Percentiles rank a stretch among this genome's conserved stretches.
Conservation (phyloP, 1,139 yeast species). For the Blastobotrys apis region DNA sequence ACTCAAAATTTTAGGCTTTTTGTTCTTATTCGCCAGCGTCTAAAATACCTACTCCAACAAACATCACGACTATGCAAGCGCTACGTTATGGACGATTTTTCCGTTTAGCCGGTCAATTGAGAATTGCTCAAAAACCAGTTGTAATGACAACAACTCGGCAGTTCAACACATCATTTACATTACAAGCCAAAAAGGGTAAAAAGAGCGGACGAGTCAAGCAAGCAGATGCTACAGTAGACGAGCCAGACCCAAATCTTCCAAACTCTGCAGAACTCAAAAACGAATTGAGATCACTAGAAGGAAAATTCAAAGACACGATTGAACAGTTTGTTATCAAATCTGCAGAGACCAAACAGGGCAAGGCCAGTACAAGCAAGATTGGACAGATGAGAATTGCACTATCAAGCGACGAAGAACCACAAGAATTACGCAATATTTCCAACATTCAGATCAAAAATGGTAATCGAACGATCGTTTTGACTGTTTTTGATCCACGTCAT, state of each 20-base stretch:
- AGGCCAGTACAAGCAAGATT: constrained; percentile 14
- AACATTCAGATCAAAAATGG: constrained; percentile 71
- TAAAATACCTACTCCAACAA: too few species aligned
- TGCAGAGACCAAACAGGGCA: constrained; percentile 16
- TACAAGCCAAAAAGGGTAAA: too few species aligned
- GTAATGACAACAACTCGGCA: background rate
- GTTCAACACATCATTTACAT: background rate
- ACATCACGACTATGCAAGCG: too few species aligned
- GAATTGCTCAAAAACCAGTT: too few species aligned
- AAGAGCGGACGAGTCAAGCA: constrained; percentile 10
- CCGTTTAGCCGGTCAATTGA: too few species aligned
- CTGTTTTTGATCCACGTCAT: constrained; percentile 78
- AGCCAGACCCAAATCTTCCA: constrained; percentile 6
- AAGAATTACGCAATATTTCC: constrained; percentile 54
- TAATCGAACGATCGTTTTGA: constrained; percentile 55
- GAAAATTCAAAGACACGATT: constrained; percentile 13
- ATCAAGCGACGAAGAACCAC: constrained; percentile 14
- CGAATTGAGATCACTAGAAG: constrained; percentile 11
- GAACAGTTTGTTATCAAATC: constrained; percentile 15
- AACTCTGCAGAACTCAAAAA: constrained; percentile 5
- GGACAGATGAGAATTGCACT: constrained; percentile 15
- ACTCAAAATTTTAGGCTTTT: too few species aligned
- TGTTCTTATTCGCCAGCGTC: too few species aligned
- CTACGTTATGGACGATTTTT: too few species aligned
- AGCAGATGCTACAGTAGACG: background rate